phyloP scores from a whole-genome alignment of 768 basidiomycete species.

The Xerocomus spinulosus region DNA sequence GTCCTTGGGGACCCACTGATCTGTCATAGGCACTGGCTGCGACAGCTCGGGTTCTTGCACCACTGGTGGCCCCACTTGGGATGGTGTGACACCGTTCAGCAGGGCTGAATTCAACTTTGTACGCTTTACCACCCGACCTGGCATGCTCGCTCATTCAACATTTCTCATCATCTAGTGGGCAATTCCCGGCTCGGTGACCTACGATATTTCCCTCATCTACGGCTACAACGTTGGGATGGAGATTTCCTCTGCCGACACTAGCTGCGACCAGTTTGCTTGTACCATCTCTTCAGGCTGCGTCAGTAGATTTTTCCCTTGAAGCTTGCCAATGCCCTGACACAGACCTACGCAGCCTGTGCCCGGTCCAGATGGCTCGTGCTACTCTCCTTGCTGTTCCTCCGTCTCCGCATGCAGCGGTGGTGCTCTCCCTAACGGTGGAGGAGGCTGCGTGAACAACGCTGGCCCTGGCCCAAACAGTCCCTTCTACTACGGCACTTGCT shows the following conservation, averaged over 20 bases:
- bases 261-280: slow-evolving; percentile 30
- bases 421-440: slow-evolving; percentile 26
- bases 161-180: slow-evolving; percentile 11
- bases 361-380: slow-evolving; percentile 24
- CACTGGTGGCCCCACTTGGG: slow-evolving; percentile 29
- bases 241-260: slow-evolving; percentile 24
- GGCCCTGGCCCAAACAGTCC: slow-evolving; percentile 29
- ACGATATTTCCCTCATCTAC: slow-evolving; percentile 33
- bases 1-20: slow-evolving; percentile 3
- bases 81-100: slow-evolving; percentile 30
- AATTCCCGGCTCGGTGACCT: slow-evolving; percentile 26
- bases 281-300: slow-evolving; percentile 30
- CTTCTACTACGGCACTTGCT: slow-evolving; percentile 27
- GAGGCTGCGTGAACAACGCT: slow-evolving; percentile 25
- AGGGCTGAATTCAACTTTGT: slow-evolving; percentile 33
- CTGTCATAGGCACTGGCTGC: slow-evolving; percentile 26
- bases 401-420: slow-evolving; percentile 23
- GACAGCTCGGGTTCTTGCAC: slow-evolving; percentile 20
- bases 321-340: slow-evolving; percentile 1
- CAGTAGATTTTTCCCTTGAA: slow-evolving; percentile 2
- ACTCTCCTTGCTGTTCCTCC: slow-evolving; percentile 30
- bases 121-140: background rate
- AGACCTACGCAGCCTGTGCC: slow-evolving; percentile 22
- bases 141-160: background rate
- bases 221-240: slow-evolving; percentile 34